These are phyloP conservation scores for Dioscorea dumetorum DNA, from an alignment of 106 monocot genomes.

Conservation along the genomic window DNA sequence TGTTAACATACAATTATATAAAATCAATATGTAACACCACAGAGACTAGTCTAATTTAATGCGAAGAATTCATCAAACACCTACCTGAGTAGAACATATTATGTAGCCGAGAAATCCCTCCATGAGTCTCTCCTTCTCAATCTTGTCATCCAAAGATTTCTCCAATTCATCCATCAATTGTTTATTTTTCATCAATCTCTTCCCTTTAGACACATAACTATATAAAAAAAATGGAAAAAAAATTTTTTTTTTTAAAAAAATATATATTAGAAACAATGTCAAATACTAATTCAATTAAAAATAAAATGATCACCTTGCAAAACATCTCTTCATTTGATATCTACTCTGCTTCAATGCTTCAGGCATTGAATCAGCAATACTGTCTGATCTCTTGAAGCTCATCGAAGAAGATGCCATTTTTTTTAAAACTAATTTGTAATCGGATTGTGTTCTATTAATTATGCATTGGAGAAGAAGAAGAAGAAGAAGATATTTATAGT, in stretches of 20 bases:
- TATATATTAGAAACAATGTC: not conserved
- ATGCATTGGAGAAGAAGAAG: not conserved
- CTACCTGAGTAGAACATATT: slow-evolving; percentile 81
- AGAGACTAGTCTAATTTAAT: no score
- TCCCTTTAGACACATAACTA: slow-evolving; percentile 62
- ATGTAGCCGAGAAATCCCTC: slow-evolving; percentile 95
- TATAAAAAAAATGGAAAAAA: not conserved
- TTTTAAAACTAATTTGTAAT: not conserved
- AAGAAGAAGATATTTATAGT: not conserved
- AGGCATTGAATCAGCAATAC: slow-evolving; percentile 85
- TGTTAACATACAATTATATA: no score
- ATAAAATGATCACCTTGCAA: slow-evolving; percentile 37
- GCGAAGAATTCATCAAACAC: no score
- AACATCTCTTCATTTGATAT: slow-evolving; percentile 35
- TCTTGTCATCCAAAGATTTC: slow-evolving; percentile 75
- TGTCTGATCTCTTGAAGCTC: slow-evolving; percentile 79
- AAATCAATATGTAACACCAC: no score
- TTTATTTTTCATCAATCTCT: slow-evolving; percentile 83
- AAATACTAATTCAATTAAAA: no score
- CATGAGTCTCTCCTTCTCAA: slow-evolving; percentile 76
- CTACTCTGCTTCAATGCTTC: slow-evolving; percentile 66
- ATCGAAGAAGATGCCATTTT: slow-evolving; percentile 17
- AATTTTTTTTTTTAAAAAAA: no score
- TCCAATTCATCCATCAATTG: slow-evolving; percentile 79
- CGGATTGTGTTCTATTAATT: not conserved